Evolutionary conservation across 2,329 filamentous ascomycete genomes (phyloP), one percentile per base, ranked within the genome.

Genomic region (Exophiala viscosa): DNA sequence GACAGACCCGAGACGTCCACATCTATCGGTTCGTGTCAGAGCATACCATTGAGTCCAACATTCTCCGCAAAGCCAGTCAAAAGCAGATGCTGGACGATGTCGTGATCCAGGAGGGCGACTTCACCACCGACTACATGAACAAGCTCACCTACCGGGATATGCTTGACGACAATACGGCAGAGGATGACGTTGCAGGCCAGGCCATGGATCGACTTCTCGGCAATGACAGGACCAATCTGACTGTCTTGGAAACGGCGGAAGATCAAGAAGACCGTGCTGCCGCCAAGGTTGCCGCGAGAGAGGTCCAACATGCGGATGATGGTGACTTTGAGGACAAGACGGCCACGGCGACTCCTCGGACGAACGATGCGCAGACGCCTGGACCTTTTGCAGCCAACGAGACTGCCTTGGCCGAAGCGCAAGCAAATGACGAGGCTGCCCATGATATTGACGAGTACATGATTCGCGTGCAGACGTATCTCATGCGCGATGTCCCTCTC

Each of bases 41-140:
- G 65, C 86, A 95, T 66, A 99, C 93, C 0, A 97, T 99, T 55
- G 93, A 99, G 70, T 92, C 92, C 65, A 99, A 99, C 66, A 99
- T 99, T 56, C 76, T 99, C 35, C 88, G 92, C 59, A 97, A 97
- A 66, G 90, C 90, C 10, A 95, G 93, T 48, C 93, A 99, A 70
- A 99, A 99, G 74, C 88, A 95, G 63, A 90, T 99, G 82, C 80
- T 99, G 0, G 93, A 99, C 64, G 93, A 99, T 59, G 90, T 99
- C 6, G 91, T 99, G 51, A 99, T 99, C 61, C 95, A 99, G 67
- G 93, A 97, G 68, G 93, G 93, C 58, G 90, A 92, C 61, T 99
- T 99, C 69, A 99, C 92, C 0, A 99, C 93, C 0, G 93, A 99
- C 65, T 91, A 96, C 68, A 92, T 96, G 71, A 90, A 90, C 64